Base-by-base conservation (phyloP, 2,329 filamentous ascomycete genomes). In the Penicillium freii region DNA sequence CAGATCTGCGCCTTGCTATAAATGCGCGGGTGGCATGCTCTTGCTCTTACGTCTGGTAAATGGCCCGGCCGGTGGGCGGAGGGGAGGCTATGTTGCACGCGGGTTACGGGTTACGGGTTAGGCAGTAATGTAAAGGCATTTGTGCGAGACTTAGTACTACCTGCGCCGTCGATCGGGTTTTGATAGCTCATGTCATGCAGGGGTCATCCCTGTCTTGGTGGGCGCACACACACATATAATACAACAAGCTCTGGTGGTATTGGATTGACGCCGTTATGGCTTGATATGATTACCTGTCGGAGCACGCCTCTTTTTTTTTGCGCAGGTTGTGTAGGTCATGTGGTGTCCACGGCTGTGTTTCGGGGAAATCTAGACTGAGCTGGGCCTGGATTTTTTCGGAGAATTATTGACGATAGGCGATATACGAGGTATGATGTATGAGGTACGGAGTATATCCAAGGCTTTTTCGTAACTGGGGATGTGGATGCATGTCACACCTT, bases 291-390 rank as follows among this genome's bases (percentile, higher is more conserved):
- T 33, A 31, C 36, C 15, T 29, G 15, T 29, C 44, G 29, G 19
- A 23, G 21, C 21, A 21, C 21, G 21, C 1, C 21, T 21, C 2
- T 21, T 21, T 21, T 21, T 29, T 40, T 44, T 45, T 46, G 19
- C n/a, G 38, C 45, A 50, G 46, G 15, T 42, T 56, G n/a, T 51
- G 53, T 25, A 29, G 31, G 46, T 55, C 53, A 56, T 51, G 53
- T 55, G 52, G 52, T 55, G 11, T 43, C 11, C 15, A n/a, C 15
- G 3, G 17, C 39, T 34, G 11, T 4, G 17, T 4, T 33, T 33
- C 13, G 27, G 13, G 19, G 6, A n/a, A 21, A 29, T 55, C 45
- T 55, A 44, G 53, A 43, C n/a, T 50, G 39, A 38, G 19, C 19
- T 34, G 31, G 46, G 31, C 29, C 39, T 51, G 38, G 48, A 19